Evolutionary conservation across 768 basidiomycete genomes (phyloP).

Genomic region (Fistulinella prunicolor): DNA sequence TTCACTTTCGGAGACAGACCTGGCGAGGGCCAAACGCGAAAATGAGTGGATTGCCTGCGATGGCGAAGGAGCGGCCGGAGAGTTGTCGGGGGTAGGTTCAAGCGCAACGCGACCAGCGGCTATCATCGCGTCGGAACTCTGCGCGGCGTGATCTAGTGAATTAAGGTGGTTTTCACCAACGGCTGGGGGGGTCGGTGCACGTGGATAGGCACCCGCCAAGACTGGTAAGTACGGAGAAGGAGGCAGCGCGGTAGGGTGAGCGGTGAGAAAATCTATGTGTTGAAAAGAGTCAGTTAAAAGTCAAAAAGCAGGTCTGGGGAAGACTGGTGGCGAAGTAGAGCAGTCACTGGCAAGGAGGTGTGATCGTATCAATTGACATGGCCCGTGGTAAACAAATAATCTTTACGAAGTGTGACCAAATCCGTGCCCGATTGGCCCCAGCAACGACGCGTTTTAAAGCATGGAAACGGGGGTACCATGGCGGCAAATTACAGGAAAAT

Average conservation of each 20-base stretch:
- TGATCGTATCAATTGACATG: constrained; percentile 18
- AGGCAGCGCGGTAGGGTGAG: constrained; percentile 31
- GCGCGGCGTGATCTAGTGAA: constrained; percentile 21
- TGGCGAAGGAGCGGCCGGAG: constrained; percentile 25
- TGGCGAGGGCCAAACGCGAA: constrained; percentile 35
- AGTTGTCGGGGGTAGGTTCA: constrained; percentile 11
- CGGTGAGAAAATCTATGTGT: constrained; percentile 28
- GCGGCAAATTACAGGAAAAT: constrained; percentile 5
- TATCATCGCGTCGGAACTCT: constrained; percentile 20
- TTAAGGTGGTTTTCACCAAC: constrained; percentile 23
- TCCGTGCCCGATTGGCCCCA: constrained; percentile 5
- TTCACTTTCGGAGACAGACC: constrained; percentile 41
- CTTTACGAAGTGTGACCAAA: constrained; percentile 9
- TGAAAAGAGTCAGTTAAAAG: constrained; percentile 20
- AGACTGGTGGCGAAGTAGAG: too few relatives aligned
- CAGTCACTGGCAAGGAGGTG: constrained; percentile 4
- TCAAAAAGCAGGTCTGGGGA: constrained; percentile 15
- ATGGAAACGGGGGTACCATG: constrained; percentile 16
- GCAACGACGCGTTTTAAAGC: constrained; percentile 8
- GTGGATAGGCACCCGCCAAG: constrained; percentile 34
- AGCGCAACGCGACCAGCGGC: constrained; percentile 10
- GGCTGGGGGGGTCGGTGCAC: constrained; percentile 38
- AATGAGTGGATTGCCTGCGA: constrained; percentile 23
- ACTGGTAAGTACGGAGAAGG: constrained; percentile 34
- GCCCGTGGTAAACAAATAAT: constrained; percentile 24